Conservation (phyloP, 176 grass and related monocot species). For the Bonia amplexicaulis region DNA sequence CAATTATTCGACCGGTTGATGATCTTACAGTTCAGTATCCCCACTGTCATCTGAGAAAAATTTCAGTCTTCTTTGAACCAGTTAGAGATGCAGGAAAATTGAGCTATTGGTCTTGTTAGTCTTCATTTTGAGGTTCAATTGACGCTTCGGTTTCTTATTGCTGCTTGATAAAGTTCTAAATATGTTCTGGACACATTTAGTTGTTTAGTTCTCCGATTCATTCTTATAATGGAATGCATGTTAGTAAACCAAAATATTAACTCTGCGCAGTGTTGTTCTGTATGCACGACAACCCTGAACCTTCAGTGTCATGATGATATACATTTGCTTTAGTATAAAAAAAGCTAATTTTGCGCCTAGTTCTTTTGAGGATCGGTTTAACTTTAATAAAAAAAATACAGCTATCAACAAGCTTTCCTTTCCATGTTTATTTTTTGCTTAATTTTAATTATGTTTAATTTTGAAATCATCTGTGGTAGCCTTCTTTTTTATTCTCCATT, state of each 20-base stretch:
- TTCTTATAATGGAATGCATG: not conserved
- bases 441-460: constrained; percentile 3
- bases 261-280: constrained; percentile 4
- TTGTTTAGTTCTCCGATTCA: not conserved
- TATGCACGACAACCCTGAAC: not conserved
- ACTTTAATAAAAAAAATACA: not conserved
- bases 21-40: not conserved
- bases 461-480: not conserved
- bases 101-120: not conserved
- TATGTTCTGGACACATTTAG: not conserved
- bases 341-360: not conserved
- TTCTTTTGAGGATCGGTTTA: not conserved
- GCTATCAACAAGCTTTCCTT: not conserved
- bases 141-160: not conserved
- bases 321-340: not conserved
- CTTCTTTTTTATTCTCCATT: not conserved
- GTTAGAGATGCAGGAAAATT: not conserved
- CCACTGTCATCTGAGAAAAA: not conserved
- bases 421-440: not conserved
- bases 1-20: not conserved
- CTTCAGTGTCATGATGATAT: not conserved
- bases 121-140: not conserved
- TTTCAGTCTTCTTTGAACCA: not conserved
- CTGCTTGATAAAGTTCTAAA: not conserved
- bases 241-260: not conserved